Conservation (phyloP, 2,329 filamentous ascomycete species). For the Daldinia eschscholtzii region DNA sequence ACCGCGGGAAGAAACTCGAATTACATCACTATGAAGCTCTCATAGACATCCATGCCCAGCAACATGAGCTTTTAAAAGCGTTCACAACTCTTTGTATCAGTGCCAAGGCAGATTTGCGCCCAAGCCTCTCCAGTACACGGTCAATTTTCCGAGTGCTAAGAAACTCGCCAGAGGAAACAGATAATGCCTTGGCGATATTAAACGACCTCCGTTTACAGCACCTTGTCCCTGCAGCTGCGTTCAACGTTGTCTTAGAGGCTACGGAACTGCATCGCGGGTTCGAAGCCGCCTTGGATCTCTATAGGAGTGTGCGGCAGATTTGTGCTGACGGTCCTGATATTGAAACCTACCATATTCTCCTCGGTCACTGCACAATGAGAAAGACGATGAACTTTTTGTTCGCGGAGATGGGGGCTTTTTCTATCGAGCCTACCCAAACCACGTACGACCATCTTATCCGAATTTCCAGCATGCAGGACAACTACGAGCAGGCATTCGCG, state of each 20-base stretch:
- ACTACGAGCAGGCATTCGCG: constrained; percentile 53
- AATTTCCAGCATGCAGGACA: constrained; percentile 51
- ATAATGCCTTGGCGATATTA: constrained; percentile 68
- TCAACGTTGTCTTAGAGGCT: constrained; percentile 59
- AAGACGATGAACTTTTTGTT: constrained; percentile 53
- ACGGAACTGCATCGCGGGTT: constrained; percentile 45
- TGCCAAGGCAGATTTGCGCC: constrained; percentile 70
- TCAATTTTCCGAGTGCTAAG: constrained; percentile 70
- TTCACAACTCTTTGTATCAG: constrained; percentile 81
- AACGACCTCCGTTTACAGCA: constrained; percentile 62
- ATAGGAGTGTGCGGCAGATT: constrained; percentile 55
- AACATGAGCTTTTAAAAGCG: constrained; percentile 72
- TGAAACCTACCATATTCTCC: constrained; percentile 55
- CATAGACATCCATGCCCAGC: constrained; percentile 74
- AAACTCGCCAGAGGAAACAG: constrained; percentile 59
- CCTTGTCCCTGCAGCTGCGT: constrained; percentile 55
- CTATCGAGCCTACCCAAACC: constrained; percentile 48
- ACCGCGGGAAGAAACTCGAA: constrained; percentile 68
- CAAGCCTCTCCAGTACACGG: constrained; percentile 71
- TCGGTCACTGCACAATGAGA: constrained; percentile 47
- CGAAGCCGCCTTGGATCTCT: constrained; percentile 53
- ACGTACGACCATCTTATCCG: constrained; percentile 54
- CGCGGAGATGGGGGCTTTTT: constrained; percentile 56
- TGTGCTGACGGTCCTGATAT: constrained; percentile 54
- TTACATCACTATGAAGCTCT: constrained; percentile 84